Evolutionary conservation across 2,329 filamentous ascomycete species (phyloP), one percentile per base, ranked within the genome.

Genomic region (Lachnellula hyalina): DNA sequence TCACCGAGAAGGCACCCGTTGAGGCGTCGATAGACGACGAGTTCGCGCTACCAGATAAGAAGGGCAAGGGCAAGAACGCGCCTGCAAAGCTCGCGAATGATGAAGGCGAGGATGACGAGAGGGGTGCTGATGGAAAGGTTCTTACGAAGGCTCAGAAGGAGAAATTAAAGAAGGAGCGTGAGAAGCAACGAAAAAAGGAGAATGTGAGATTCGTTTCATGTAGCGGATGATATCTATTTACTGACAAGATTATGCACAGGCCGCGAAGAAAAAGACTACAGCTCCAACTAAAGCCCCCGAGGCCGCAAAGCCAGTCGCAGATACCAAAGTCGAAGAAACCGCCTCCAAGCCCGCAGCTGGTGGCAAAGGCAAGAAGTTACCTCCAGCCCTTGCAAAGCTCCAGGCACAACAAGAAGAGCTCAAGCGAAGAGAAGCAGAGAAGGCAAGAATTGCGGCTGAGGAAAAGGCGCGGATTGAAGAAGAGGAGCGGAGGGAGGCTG

Each of bases 131-230:
- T 56, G 86, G 86, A 45, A 82, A 85, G 53, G 80, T 97, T 48
- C 85, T 97, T 75, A 96, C 90, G 40, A 99, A 97, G 82, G 94
- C 95, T 55, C 92, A 99, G 77, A 99, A 99, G 77, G 94, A 99
- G 73, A 96, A 90, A 74, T 80, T 93, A 68, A 97, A 93, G 81
- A 99, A 96, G 77, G 94, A 99, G 77, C 85, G 90, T 58, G 94
- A 99, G 78, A 99, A 99, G 84, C 89, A 94, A 76, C 82, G 92
- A 63, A 99, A 99, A 78, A 99, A 92, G 84, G 94, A 99, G 74
- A 88, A 97, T 83, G 90, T 94, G 72, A 55, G 77, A 14, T 47
- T 47, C 14, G 12, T 69, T 40, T 49, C 45, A 12, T 34, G 23
- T 40, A 8, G 1, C 15, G 49, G 25, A 35, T 19, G 17, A 35